phyloP scores from a whole-genome alignment of 139 green algal species.

The Chlamydomonas incerta region DNA sequence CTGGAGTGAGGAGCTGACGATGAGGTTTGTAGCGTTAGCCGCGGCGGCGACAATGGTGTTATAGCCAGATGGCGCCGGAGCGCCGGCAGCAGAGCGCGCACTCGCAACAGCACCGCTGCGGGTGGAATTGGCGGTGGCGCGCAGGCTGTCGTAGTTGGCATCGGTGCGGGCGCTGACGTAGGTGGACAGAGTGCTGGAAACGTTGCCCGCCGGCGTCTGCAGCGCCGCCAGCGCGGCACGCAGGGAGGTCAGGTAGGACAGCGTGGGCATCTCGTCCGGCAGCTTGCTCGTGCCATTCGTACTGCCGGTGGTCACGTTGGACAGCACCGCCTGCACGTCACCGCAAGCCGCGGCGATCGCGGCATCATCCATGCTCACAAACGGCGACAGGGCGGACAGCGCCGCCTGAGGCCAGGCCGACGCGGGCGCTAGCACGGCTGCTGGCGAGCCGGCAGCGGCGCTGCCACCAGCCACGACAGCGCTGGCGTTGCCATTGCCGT shows the following conservation, averaged over 20 bases:
- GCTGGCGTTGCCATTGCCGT: background rate
- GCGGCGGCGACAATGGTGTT: background rate
- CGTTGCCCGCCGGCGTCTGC: background rate
- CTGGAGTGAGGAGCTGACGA: no score
- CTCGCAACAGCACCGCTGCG: no score
- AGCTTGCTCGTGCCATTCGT: background rate
- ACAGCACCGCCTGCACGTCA: background rate
- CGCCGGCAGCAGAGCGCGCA: background rate
- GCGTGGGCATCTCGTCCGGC: background rate
- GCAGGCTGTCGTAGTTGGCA: background rate
- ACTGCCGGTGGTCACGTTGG: no score
- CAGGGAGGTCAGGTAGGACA: background rate
- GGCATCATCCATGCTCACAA: background rate
- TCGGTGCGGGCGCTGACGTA: background rate
- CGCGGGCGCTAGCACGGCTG: background rate
- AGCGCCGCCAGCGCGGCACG: background rate
- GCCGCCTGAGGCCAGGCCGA: background rate
- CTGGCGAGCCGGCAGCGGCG: background rate
- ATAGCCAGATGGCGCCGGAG: background rate
- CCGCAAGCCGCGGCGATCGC: background rate
- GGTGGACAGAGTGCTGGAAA: background rate
- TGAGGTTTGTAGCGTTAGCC: background rate
- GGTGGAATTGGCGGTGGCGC: background rate
- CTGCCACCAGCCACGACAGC: no score
- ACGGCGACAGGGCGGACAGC: background rate